Evolutionary conservation across 768 basidiomycete species (phyloP), one percentile per base, ranked within the genome.

Genomic region (Kwoniella heveanensis): DNA sequence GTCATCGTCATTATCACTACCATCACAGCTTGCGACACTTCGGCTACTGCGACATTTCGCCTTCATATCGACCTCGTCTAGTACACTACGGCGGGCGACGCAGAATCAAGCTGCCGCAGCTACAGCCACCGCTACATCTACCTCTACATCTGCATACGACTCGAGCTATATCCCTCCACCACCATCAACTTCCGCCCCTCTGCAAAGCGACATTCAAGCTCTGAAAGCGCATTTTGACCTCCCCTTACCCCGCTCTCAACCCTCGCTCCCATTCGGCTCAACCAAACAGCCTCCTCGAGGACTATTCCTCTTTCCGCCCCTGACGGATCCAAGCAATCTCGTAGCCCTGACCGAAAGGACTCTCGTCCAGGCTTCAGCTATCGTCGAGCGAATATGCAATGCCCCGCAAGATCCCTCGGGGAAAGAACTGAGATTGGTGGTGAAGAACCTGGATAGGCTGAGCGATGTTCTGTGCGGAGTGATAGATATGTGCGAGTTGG

Each of bases 381-480:
- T 98, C 57, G 94, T 95, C 17, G 85, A 88, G 60, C 87, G 96
- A 47, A 91, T 98, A 25, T 80, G 90, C 54, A 84, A 85, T 15
- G 88, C 78, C 39, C 73, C 76, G 21, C n/a, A 47, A 48, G 65
- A 86, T 73, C 84, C 89, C 73, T 88, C 89, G 3, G 84, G 86
- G 37, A 80, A 83, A 55, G 93, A 95, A 79, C 83, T 95, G 52
- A 82, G 88, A 64, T 86, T 88, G 80, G 92, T 92, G 10, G 91
- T 97, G 64, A 97, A 97, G 84, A 96, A 95, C 79, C 82, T 99
- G 65, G 96, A 99, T 83, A 84, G 95, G 65, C 86, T 99, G 70
- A 97, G 94, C 77, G 94, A 99, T 82, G 84, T 95, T 80, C 83
- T 99, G 1, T 99, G 96, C 73, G 88, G 91, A 12, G 92, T 99